These are phyloP conservation scores for Kluyveromyces marxianus DNA, from an alignment of 1,139 yeast species.

Conservation along the genomic window DNA sequence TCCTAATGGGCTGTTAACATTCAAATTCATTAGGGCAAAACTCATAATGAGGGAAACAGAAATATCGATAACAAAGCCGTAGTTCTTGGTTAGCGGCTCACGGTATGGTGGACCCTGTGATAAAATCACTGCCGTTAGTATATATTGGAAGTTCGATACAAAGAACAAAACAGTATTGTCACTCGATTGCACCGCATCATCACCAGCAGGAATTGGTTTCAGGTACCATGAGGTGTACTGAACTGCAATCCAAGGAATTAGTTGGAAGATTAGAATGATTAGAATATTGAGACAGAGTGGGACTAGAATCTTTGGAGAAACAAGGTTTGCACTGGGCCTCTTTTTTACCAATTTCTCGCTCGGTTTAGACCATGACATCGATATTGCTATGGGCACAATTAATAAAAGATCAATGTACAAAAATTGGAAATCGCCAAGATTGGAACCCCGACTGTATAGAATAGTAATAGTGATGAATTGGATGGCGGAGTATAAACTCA, in stretches of 20 bases:
- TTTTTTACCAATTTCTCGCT: slow-evolving; percentile 51
- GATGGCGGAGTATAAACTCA: slow-evolving; percentile 94
- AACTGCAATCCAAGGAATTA: slow-evolving; percentile 55
- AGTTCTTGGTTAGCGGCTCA: slow-evolving; percentile 60
- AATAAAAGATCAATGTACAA: slow-evolving; percentile 84
- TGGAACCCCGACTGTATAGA: slow-evolving; percentile 80
- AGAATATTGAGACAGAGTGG: slow-evolving; percentile 72
- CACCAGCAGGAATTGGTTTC: slow-evolving; percentile 77
- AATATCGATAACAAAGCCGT: slow-evolving; percentile 64
- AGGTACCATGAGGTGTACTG: slow-evolving; percentile 65
- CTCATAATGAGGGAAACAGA: slow-evolving; percentile 44
- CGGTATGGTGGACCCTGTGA: slow-evolving; percentile 96
- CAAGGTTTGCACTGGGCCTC: slow-evolving; percentile 89
- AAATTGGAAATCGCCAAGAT: slow-evolving; percentile 96
- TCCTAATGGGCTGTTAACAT: slow-evolving; percentile 50
- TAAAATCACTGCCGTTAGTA: slow-evolving; percentile 69
- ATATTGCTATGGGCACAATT: slow-evolving; percentile 88
- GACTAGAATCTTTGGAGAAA: slow-evolving; percentile 76
- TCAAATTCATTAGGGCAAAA: slow-evolving; percentile 40
- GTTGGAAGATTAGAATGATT: slow-evolving; percentile 56
- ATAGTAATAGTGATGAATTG: slow-evolving; percentile 85
- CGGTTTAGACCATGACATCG: slow-evolving; percentile 97
- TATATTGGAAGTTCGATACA: slow-evolving; percentile 81
- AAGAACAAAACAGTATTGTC: slow-evolving; percentile 84
- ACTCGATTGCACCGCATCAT: slow-evolving; percentile 75